Base-by-base conservation (phyloP, 2,329 filamentous ascomycete species). In the Fusarium protoensiforme region DNA sequence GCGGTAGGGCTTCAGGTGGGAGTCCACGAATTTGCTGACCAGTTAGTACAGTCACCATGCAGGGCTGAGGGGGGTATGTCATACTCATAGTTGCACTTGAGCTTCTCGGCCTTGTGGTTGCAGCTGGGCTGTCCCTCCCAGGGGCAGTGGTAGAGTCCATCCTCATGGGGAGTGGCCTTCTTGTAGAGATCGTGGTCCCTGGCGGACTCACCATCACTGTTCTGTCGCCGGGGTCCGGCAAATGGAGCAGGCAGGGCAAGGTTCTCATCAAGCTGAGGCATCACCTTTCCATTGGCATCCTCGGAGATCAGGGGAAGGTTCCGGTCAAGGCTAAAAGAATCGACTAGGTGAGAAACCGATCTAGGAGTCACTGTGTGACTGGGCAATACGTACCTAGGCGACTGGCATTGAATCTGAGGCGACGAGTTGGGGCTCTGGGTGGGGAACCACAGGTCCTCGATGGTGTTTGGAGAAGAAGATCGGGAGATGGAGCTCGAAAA, bases 21-120 rank as follows among this genome's bases (percentile, higher is more conserved):
- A 98, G 84, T 98, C 96, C 76, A 98, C 92, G 78, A 96, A 98
- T 89, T 98, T 98, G 89, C 95, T 98, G 81, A 57, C 22, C 29
- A 46, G 74, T 79, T 70, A 82, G 80, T 76, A 62, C 14, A 18
- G 58, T 18, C 14, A 5, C 64, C 39, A 61, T 48, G 22, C 20
- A 41, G 36, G 20, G 48, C 24, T 20, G 24, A 4, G 24, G 5
- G 16, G 16, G 27, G 24, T 27, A 85, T 11, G 39, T 58, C 94
- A 90, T 92, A 97, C 95, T 98, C 95, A 81, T 98, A 98, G 85
- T 98, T 97, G 91, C 96, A 98, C 90, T 98, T 98, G 78, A 98
- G 93, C 86, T 97, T 96, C 80, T 97, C 96, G 43, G 95, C 91
- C 85, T 94, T 93, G 90, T 98, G 96, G 83, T 90, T 93, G 89